phyloP scores from a whole-genome alignment of 202 grass and related monocot species.

The Saccharum hybrid region DNA sequence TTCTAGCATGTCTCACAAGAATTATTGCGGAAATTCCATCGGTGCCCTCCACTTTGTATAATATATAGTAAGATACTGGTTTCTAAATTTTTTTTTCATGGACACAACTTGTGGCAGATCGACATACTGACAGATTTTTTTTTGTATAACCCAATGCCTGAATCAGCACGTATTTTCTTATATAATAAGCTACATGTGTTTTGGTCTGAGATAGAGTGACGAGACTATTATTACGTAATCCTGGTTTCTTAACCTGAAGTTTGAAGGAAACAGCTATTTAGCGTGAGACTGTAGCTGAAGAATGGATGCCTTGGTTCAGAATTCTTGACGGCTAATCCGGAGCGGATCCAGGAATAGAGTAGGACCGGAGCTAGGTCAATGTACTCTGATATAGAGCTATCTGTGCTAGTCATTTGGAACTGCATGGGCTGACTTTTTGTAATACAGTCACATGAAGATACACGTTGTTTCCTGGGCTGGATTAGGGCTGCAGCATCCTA shows the following conservation, averaged over 20 bases:
- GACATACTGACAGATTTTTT: not conserved
- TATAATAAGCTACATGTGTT: not conserved
- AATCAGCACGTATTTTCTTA: not conserved
- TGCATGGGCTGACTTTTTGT: not conserved
- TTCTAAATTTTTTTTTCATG: no score
- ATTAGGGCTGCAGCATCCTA: not conserved
- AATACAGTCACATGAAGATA: not conserved
- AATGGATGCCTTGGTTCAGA: constrained; percentile 10
- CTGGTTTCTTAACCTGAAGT: not conserved
- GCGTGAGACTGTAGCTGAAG: not conserved
- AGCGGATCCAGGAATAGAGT: not conserved
- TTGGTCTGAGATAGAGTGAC: not conserved
- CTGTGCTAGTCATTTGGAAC: not conserved
- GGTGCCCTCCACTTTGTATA: no score
- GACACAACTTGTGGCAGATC: not conserved
- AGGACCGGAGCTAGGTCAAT: not conserved
- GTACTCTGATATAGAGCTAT: not conserved
- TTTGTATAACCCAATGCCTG: not conserved
- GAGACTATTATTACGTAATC: not conserved
- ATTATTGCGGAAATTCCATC: no score
- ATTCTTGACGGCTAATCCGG: constrained; percentile 14
- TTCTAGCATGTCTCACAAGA: no score
- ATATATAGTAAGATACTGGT: no score
- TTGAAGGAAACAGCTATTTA: not conserved
- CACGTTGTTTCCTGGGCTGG: not conserved